phyloP scores from a whole-genome alignment of 2,329 filamentous ascomycete species.

The Pyrenophora seminiperda region DNA sequence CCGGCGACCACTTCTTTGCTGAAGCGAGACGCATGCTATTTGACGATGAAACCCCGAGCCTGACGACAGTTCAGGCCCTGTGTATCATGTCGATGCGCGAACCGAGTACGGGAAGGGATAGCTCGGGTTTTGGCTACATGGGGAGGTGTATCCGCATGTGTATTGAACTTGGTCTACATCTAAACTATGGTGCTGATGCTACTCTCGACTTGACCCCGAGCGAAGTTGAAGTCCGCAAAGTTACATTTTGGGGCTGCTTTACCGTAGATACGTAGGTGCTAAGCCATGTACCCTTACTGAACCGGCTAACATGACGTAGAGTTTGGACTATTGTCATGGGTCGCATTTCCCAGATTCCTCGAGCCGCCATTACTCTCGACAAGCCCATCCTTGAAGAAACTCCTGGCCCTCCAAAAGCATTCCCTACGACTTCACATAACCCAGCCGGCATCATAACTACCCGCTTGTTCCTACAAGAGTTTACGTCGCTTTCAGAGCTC shows the following conservation, averaged over 20 bases:
- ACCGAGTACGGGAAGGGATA: conserved; percentile 73
- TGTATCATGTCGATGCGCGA: conserved; percentile 78
- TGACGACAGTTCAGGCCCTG: conserved; percentile 76
- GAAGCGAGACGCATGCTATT: conserved; percentile 68
- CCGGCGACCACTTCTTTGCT: conserved; percentile 75
- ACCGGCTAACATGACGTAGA: conserved; percentile 30
- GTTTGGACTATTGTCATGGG: conserved; percentile 55
- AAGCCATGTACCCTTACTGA: background rate
- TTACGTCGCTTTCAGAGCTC: conserved; percentile 74
- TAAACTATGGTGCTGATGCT: conserved; percentile 46
- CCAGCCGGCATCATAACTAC: conserved; percentile 29
- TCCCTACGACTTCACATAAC: conserved; percentile 15
- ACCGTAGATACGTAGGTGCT: conserved; percentile 55
- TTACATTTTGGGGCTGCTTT: conserved; percentile 61
- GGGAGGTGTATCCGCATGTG: conserved; percentile 74
- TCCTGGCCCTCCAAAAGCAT: conserved; percentile 52
- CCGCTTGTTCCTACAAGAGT: conserved; percentile 54
- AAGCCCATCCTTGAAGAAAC: conserved; percentile 64
- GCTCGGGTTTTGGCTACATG: conserved; percentile 73
- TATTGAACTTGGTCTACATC: conserved; percentile 72
- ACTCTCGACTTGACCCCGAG: conserved; percentile 42
- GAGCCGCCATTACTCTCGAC: conserved; percentile 55
- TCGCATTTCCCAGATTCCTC: conserved; percentile 55
- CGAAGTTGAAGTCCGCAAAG: conserved; percentile 56
- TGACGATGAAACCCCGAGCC: conserved; percentile 61